Percentiles rank a stretch among this genome's conserved stretches.
phyloP scores from a whole-genome alignment of 257 asterid genomes.

The Salvia hispanica region DNA sequence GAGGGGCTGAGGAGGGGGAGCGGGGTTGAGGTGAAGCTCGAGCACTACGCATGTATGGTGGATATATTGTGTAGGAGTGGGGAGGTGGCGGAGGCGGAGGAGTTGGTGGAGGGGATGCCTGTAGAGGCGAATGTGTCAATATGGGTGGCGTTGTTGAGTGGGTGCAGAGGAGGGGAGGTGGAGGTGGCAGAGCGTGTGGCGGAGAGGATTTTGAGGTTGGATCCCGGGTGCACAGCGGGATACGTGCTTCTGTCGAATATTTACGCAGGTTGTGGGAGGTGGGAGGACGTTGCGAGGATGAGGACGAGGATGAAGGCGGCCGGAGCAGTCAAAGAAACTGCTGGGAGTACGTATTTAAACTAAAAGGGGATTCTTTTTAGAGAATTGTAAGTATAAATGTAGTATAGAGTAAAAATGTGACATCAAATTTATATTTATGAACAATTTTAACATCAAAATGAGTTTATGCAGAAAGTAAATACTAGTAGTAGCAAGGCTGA shows the following conservation, averaged over 20 bases:
- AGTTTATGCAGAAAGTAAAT: too few relatives aligned
- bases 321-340: slow-evolving; percentile 58
- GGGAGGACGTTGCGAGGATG: slow-evolving; percentile 70
- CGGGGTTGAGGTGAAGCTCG: slow-evolving; percentile 49
- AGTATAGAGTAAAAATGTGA: too few relatives aligned
- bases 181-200: slow-evolving; percentile 73
- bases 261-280: slow-evolving; percentile 66
- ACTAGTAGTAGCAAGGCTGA: background rate
- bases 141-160: slow-evolving; percentile 75
- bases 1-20: slow-evolving; percentile 31
- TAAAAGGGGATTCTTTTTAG: too few relatives aligned
- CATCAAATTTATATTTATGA: too few relatives aligned
- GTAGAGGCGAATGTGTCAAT: slow-evolving; percentile 54
- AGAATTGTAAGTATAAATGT: too few relatives aligned
- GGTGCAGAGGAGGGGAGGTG: slow-evolving; percentile 54
- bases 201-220: slow-evolving; percentile 41
- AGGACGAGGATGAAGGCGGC: slow-evolving; percentile 55
- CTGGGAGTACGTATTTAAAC: slow-evolving; percentile 40
- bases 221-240: slow-evolving; percentile 68
- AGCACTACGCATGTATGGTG: slow-evolving; percentile 87
- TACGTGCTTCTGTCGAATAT: slow-evolving; percentile 65
- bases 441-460: too few relatives aligned
- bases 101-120: slow-evolving; percentile 59
- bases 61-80: slow-evolving; percentile 77
- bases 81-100: slow-evolving; percentile 65